Percentiles rank a stretch among this genome's conserved stretches.
phyloP scores from a whole-genome alignment of 805 yeast genomes.

The Komagataella phaffii region DNA sequence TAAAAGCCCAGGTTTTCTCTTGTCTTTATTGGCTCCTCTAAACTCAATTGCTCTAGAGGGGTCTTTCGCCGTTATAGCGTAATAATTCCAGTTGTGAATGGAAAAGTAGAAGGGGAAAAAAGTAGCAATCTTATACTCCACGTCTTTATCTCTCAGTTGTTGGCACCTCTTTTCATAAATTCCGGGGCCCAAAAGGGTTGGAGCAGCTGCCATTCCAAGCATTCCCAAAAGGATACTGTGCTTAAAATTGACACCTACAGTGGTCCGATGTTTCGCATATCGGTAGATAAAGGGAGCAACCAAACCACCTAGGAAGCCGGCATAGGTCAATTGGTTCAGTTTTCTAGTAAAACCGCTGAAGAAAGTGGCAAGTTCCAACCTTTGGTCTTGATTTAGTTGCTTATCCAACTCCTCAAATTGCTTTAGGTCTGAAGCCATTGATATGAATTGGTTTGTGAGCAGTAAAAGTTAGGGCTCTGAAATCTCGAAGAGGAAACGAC shows the following conservation, averaged over 20 bases:
- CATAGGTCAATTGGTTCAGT: neutral
- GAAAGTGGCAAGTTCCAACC: neutral
- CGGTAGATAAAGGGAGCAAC: neutral
- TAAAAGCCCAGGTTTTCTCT: neutral
- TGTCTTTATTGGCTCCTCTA: neutral
- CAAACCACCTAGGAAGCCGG: neutral
- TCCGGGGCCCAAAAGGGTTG: neutral
- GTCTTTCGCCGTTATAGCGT: neutral
- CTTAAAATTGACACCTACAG: neutral
- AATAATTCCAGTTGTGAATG: neutral
- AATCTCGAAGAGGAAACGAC: neutral
- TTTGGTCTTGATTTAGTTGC: neutral
- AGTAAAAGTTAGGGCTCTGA: neutral
- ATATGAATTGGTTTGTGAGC: neutral
- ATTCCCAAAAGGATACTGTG: neutral
- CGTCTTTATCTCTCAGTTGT: neutral
- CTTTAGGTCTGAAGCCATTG: neutral
- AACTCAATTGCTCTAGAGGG: neutral
- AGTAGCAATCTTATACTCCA: neutral
- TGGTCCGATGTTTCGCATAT: constrained; percentile 1
- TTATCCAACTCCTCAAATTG: neutral
- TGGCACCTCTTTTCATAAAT: neutral
- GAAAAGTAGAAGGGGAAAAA: neutral
- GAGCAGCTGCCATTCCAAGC: neutral
- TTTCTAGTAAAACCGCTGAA: neutral